phyloP scores from a whole-genome alignment of 768 basidiomycete species.

The Pisolithus tinctorius region DNA sequence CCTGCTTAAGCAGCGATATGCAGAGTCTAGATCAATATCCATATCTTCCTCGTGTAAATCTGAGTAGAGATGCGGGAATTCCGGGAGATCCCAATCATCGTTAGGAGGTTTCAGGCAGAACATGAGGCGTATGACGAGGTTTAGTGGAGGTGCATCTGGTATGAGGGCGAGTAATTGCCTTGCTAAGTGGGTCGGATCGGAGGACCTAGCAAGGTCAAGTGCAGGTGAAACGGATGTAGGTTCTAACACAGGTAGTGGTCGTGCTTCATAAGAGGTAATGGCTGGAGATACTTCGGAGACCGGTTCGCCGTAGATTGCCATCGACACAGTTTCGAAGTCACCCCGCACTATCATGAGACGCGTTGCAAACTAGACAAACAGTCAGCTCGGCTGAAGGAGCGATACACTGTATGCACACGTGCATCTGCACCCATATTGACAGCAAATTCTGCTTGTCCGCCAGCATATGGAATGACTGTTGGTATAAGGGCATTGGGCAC shows the following conservation, averaged over 20 bases:
- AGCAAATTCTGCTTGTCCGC: slow-evolving; percentile 56
- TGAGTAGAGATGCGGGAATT: slow-evolving; percentile 65
- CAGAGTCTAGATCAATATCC: slow-evolving; percentile 52
- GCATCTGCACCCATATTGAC: slow-evolving; percentile 71
- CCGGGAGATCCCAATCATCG: slow-evolving; percentile 74
- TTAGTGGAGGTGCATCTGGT: slow-evolving; percentile 55
- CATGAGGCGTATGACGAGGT: slow-evolving; percentile 63
- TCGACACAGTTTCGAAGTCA: slow-evolving; percentile 56
- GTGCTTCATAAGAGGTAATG: slow-evolving; percentile 36
- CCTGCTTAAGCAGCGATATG: slow-evolving; percentile 45
- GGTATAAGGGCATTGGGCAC: slow-evolving; percentile 67
- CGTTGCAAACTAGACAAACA: slow-evolving; percentile 50
- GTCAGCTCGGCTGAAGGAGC: slow-evolving; percentile 1
- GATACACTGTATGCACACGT: slow-evolving; percentile 15
- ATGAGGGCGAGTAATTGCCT: slow-evolving; percentile 55
- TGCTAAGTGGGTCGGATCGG: slow-evolving; percentile 58
- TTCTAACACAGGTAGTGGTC: slow-evolving; percentile 28
- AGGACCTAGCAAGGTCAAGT: slow-evolving; percentile 54
- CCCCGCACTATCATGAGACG: slow-evolving; percentile 79
- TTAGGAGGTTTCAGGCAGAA: slow-evolving; percentile 72
- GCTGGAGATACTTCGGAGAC: slow-evolving; percentile 38
- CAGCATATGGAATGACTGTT: slow-evolving; percentile 64
- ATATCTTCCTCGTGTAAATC: slow-evolving; percentile 47
- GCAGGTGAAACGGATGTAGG: slow-evolving; percentile 37
- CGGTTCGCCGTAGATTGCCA: slow-evolving; percentile 44